These are phyloP conservation scores for Grosmannia penicillata DNA, from an alignment of 2,329 filamentous ascomycete genomes.

Conservation along the genomic window DNA sequence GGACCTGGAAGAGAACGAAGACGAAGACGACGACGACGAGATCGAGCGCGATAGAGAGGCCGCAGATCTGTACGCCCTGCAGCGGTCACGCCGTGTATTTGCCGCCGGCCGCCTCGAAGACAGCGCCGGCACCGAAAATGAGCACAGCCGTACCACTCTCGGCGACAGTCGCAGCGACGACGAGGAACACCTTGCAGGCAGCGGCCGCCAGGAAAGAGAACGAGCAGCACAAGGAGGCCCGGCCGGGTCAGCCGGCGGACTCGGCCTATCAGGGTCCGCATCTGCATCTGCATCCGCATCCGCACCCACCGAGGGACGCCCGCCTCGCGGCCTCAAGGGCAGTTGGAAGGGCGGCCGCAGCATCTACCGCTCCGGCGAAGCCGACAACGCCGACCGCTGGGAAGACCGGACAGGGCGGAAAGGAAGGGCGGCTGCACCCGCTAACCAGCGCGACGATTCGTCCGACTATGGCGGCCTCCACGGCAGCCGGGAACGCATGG, in stretches of 20 bases:
- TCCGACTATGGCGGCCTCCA: conserved; percentile 3
- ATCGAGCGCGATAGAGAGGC: conserved; percentile 81
- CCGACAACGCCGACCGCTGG: conserved; percentile 10
- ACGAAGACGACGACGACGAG: conserved; percentile 86
- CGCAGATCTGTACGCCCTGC: conserved; percentile 85
- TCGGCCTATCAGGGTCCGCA: not conserved
- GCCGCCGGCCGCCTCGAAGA: conserved; percentile 71
- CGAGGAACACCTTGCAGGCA: conserved; percentile 16
- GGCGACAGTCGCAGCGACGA: conserved; percentile 33
- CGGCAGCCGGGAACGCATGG: conserved; percentile 51
- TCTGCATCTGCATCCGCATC: not conserved
- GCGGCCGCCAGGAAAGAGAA: conserved; percentile 19
- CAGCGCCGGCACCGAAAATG: conserved; percentile 69
- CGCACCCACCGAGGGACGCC: not conserved
- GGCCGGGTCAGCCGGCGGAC: not conserved
- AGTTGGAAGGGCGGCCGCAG: conserved; percentile 47
- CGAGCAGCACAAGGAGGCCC: not conserved
- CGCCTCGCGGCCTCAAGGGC: conserved; percentile 39
- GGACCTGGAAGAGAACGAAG: conserved; percentile 52
- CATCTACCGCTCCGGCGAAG: conserved; percentile 15
- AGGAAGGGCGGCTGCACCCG: conserved; percentile 15
- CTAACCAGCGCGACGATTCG: conserved; percentile 16
- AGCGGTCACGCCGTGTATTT: conserved; percentile 78
- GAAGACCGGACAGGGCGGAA: conserved; percentile 15
- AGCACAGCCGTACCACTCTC: conserved; percentile 41